phyloP scores from a whole-genome alignment of 306 rosid genomes.

The Crataegus laevigata region DNA sequence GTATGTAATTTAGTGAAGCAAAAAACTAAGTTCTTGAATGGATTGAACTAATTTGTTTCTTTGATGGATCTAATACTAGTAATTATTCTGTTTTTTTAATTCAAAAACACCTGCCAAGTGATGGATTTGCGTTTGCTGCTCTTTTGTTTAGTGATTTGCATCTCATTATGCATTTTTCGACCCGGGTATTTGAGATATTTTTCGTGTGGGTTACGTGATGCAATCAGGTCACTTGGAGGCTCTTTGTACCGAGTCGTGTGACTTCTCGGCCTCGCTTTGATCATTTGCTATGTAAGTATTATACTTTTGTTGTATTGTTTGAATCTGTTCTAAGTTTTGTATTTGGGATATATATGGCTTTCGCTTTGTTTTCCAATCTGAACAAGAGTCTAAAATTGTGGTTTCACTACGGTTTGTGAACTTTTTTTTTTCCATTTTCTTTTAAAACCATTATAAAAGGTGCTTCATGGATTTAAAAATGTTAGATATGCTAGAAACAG shows the following conservation, averaged over 20 bases:
- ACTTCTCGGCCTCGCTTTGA: not conserved
- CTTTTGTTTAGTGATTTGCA: not conserved
- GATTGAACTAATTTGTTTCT: not conserved
- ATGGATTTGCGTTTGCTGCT: not conserved
- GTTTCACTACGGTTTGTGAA: not conserved
- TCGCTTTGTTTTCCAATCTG: not conserved
- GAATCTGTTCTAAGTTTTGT: not conserved
- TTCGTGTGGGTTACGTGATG: not conserved
- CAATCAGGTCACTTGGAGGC: not conserved
- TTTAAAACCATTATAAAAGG: not conserved
- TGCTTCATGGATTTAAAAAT: not conserved
- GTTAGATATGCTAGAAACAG: not conserved
- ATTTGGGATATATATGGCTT: not conserved
- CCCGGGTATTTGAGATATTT: not conserved
- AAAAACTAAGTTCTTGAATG: not conserved
- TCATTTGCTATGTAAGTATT: not conserved
- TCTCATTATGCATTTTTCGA: not conserved
- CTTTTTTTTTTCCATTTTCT: rapidly evolving
- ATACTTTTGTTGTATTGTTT: not conserved
- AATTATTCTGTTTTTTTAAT: not conserved
- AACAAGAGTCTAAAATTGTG: not conserved
- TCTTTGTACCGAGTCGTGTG: not conserved
- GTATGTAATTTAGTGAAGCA: not conserved
- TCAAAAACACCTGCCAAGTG: not conserved
- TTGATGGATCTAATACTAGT: not conserved